Conservation (phyloP, 495 filamentous ascomycete genomes). For the Neurospora sp. region DNA sequence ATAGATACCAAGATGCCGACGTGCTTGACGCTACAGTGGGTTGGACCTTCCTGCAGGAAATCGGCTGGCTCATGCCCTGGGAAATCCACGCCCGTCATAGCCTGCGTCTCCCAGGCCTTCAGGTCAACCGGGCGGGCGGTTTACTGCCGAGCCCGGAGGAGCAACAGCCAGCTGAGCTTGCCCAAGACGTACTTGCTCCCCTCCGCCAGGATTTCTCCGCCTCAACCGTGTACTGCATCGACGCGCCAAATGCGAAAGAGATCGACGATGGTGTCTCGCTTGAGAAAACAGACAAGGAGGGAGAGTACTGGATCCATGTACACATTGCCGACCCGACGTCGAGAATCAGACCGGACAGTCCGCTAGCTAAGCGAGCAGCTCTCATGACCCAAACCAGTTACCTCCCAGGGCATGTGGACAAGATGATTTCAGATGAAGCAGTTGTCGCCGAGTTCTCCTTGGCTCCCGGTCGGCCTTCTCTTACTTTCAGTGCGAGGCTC, state of each 20-base stretch:
- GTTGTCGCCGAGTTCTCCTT: slow-evolving; percentile 60
- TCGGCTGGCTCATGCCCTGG: slow-evolving; percentile 75
- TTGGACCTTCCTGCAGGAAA: slow-evolving; percentile 71
- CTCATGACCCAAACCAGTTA: slow-evolving; percentile 59
- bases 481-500: slow-evolving; percentile 77
- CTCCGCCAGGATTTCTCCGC: slow-evolving; percentile 63
- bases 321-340: slow-evolving; percentile 93
- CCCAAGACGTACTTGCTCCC: slow-evolving; percentile 37
- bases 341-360: slow-evolving; percentile 50
- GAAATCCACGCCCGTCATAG: slow-evolving; percentile 59
- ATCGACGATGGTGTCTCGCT: slow-evolving; percentile 87
- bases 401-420: slow-evolving; percentile 56
- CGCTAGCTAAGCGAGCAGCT: slow-evolving; percentile 54
- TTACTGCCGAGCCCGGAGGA: slow-evolving; percentile 25
- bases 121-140: slow-evolving; percentile 33
- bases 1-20: slow-evolving; percentile 52
- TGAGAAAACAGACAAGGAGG: slow-evolving; percentile 45
- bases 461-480: slow-evolving; percentile 49
- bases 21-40: slow-evolving; percentile 44
- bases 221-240: slow-evolving; percentile 73
- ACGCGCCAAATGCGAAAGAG: slow-evolving; percentile 58
- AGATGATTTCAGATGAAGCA: slow-evolving; percentile 59
- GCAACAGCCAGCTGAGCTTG: slow-evolving; percentile 13
- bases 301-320: slow-evolving; percentile 73
- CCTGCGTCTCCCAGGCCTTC: slow-evolving; percentile 42